Conservation (phyloP, 1,139 yeast genomes). For the Saccharomyces hybrid region DNA sequence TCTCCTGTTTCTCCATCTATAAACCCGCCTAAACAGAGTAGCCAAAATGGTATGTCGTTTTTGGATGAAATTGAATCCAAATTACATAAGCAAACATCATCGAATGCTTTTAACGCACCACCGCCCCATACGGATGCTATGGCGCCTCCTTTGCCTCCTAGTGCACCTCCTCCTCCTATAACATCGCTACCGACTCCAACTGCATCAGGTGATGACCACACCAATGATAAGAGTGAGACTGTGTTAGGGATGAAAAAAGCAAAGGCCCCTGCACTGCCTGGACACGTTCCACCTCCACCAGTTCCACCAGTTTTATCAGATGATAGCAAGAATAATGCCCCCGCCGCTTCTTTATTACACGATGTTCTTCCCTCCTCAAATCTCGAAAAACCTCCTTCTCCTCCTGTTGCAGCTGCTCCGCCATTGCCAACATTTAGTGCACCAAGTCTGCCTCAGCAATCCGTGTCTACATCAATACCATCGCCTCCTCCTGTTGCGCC, state of each 20-base stretch:
- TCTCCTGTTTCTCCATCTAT: constrained; percentile 13
- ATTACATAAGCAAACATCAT: constrained; percentile 16
- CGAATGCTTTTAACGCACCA: constrained; percentile 13
- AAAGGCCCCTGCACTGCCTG: constrained; percentile 18
- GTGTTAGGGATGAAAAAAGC: constrained; percentile 2
- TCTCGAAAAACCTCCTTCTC: constrained; percentile 11
- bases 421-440: constrained; percentile 17
- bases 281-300: constrained; percentile 9
- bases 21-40: not conserved
- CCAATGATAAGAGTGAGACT: not conserved
- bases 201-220: constrained; percentile 12
- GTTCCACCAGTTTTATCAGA: constrained; percentile 18
- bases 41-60: constrained; percentile 18
- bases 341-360: not conserved
- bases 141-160: constrained; percentile 10
- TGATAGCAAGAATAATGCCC: constrained; percentile 5
- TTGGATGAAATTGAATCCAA: constrained; percentile 25
- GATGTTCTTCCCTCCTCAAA: not conserved
- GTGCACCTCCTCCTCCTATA: constrained; percentile 10
- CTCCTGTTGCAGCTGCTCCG: constrained; percentile 19
- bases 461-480: constrained; percentile 10
- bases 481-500: constrained; percentile 8
- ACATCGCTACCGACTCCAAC: constrained; percentile 14
- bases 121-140: constrained; percentile 15
- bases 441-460: constrained; percentile 18